Percentiles rank a stretch among this genome's conserved stretches.
Evolutionary conservation across 139 green algal genomes (phyloP).

Genomic region (Coelastrella sp.): DNA sequence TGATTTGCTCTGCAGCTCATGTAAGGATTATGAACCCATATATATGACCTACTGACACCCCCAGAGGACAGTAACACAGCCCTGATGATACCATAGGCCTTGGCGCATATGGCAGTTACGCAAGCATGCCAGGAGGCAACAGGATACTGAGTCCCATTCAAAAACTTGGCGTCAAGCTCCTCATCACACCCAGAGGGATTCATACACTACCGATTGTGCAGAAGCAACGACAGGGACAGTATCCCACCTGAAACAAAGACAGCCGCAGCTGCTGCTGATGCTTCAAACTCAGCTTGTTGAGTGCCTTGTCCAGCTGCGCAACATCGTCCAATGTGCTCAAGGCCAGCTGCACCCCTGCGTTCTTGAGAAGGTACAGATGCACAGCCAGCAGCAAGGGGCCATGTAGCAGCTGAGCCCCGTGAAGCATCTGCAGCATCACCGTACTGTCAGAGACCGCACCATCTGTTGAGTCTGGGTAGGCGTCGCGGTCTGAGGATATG

Average conservation of each 20-base stretch:
- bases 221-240: neutral
- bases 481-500: neutral
- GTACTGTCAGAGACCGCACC: constrained; percentile 6
- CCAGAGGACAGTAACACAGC: no score
- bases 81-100: no score
- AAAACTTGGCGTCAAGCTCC: no score
- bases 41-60: no score
- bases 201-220: neutral
- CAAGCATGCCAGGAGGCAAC: no score
- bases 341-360: neutral
- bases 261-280: constrained; percentile 18
- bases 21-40: no score
- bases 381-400: constrained; percentile 31
- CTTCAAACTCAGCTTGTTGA: constrained; percentile 8
- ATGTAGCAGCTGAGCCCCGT: neutral
- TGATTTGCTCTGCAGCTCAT: no score
- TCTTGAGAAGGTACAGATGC: constrained; percentile 26
- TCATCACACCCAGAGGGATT: no score
- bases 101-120: no score
- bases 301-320: neutral
- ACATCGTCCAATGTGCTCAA: neutral
- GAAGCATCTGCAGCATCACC: constrained; percentile 29
- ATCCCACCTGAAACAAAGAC: constrained; percentile 28
- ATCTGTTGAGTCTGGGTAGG: neutral
- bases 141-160: no score